These are phyloP conservation scores for Graphiopsis chlorocephala DNA, from an alignment of 2,329 filamentous ascomycete genomes.

Conservation along the genomic window DNA sequence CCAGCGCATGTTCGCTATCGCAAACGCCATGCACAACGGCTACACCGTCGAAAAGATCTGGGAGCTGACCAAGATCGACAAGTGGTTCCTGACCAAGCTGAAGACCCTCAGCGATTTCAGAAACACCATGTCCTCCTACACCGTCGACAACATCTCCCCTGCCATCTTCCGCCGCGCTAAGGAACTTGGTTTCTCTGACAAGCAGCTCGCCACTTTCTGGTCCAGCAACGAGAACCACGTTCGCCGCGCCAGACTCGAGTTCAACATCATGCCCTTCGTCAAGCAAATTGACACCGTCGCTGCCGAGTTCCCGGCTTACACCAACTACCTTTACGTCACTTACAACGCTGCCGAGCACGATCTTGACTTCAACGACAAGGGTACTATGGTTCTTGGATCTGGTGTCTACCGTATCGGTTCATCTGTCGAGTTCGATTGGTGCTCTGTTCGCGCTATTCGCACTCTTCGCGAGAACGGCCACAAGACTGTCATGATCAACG, in stretches of 20 bases:
- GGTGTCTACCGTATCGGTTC: slow-evolving; percentile 97
- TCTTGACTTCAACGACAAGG: slow-evolving; percentile 79
- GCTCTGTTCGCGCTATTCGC: slow-evolving; percentile 88
- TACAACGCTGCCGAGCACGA: slow-evolving; percentile 91
- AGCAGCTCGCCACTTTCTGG: slow-evolving; percentile 91
- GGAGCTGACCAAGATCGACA: slow-evolving; percentile 97
- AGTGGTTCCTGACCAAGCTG: slow-evolving; percentile 93
- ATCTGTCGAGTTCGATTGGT: slow-evolving; percentile 99
- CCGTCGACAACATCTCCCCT: slow-evolving; percentile 59
- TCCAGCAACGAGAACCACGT: slow-evolving; percentile 91
- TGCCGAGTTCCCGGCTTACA: slow-evolving; percentile 89
- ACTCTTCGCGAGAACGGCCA: slow-evolving; percentile 78
- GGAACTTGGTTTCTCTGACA: slow-evolving; percentile 89
- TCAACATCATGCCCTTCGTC: slow-evolving; percentile 80
- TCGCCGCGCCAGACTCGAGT: slow-evolving; percentile 77
- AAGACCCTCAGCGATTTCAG: slow-evolving; percentile 88
- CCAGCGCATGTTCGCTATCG: slow-evolving; percentile 94
- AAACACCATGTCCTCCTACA: slow-evolving; percentile 68
- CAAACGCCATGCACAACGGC: slow-evolving; percentile 92
- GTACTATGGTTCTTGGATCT: slow-evolving; percentile 93
- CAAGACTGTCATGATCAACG: slow-evolving; percentile 95
- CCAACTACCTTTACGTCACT: slow-evolving; percentile 94
- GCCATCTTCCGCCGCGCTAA: slow-evolving; percentile 79
- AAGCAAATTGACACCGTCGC: slow-evolving; percentile 99
- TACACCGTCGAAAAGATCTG: slow-evolving; percentile 97